Evolutionary conservation across 371 early-diverging fungal species (phyloP), one percentile per base, ranked within the genome.

Genomic region (Saksenaea vasiformis): DNA sequence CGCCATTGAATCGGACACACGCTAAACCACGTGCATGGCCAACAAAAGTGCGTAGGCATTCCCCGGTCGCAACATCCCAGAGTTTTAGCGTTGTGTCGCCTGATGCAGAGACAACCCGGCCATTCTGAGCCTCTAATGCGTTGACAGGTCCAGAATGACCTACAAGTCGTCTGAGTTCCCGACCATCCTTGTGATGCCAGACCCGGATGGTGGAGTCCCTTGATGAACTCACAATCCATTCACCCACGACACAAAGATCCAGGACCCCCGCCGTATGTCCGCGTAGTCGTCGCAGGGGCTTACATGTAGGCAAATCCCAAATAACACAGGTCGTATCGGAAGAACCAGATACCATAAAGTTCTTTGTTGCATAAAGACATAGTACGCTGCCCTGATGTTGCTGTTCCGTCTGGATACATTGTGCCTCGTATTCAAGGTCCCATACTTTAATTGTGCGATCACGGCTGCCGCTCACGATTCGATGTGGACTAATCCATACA

Each of bases 131-230:
- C 67, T 94, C 91, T 2, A 98, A 82, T 1, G 94, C 90, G 71
- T 98, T 97, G 11, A 98, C 95, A 0, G 96, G 92, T 14, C 92
- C 91, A 3, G 86, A 76, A 74, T 97, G 96, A 2, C 95, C 97
- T 8, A 69, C 37, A 67, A 97, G 68, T 7, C 89, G 93, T 27
- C 84, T 74, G 28, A 92, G 36, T 56, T 90, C 81, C 53, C 66
- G 65, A 1, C 82, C 85, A 0, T 79, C 80, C 17, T 74, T 22
- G 3, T 72, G 67, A 44, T 80, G 74, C 84, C 85, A 85, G 3
- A 84, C 65, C 3, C 78, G 72, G 1, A 82, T 62, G 0, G 83
- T 79, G 19, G 74, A 78, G 56, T 85, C 85, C 77, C 96, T 93
- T 35, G 95, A 95, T 61, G 96, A 93, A 11, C 91, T 91, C 13